Evolutionary conservation across 2,329 filamentous ascomycete species (phyloP).

Genomic region (Aspergillus terreus): DNA sequence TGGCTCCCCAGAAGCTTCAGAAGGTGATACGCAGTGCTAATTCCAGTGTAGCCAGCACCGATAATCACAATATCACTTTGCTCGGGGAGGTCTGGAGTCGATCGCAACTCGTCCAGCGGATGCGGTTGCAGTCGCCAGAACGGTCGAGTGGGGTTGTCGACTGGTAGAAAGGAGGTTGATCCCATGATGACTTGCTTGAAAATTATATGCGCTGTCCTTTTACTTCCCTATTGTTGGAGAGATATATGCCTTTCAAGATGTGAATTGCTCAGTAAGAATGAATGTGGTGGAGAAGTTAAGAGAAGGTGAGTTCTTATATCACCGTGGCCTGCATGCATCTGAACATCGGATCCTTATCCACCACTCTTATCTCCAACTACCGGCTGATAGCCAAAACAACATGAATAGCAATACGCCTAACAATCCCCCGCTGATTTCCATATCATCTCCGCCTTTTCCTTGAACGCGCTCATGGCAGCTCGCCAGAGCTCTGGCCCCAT

Average conservation of each 20-base stretch:
- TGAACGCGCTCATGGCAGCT: slow-evolving; percentile 35
- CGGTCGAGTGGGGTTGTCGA: slow-evolving; percentile 10
- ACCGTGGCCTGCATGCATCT: too few species aligned
- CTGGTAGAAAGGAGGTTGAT: slow-evolving; percentile 3
- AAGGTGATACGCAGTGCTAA: slow-evolving; percentile 43
- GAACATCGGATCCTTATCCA: too few species aligned
- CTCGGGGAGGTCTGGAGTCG: slow-evolving; percentile 31
- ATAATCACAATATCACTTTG: slow-evolving; percentile 46
- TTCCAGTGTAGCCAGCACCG: slow-evolving; percentile 47
- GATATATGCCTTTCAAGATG: neutral
- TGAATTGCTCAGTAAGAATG: too few species aligned
- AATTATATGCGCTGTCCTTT: neutral
- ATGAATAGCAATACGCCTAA: neutral
- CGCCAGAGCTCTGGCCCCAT: slow-evolving; percentile 49
- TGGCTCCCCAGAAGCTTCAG: slow-evolving; percentile 20
- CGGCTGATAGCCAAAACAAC: neutral
- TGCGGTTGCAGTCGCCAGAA: slow-evolving; percentile 20
- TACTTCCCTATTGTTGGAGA: neutral
- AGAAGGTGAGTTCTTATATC: too few species aligned
- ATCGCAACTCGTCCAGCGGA: slow-evolving; percentile 15
- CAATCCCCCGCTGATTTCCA: neutral
- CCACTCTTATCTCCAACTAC: too few species aligned
- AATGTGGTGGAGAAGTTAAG: too few species aligned
- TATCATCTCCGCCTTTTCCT: slow-evolving; percentile 27
- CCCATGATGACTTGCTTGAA: neutral